phyloP scores from a whole-genome alignment of 2,329 filamentous ascomycete genomes.

The Colletotrichum kahawae region DNA sequence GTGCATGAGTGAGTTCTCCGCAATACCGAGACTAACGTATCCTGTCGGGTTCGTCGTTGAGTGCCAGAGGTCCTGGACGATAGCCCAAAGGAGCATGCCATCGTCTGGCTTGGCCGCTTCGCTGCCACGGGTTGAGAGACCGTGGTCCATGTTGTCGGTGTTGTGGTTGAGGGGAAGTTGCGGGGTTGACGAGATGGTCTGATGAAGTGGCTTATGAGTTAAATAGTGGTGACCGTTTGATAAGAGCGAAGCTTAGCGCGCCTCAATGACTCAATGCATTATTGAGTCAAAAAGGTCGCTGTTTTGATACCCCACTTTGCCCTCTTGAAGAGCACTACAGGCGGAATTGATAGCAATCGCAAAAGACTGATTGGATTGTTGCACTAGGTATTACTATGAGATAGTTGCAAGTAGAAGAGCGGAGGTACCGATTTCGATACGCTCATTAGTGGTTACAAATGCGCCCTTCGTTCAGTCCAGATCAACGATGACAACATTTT shows the following conservation, averaged over 20 bases:
- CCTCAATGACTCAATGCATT: not conserved
- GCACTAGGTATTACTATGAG: not conserved
- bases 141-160: not conserved
- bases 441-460: not conserved
- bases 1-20: slow-evolving; percentile 60
- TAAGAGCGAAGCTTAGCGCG: not conserved
- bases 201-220: not conserved
- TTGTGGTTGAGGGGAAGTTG: not conserved
- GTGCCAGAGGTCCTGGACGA: slow-evolving; percentile 50
- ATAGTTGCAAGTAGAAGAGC: not conserved
- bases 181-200: not conserved
- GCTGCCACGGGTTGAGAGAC: slow-evolving; percentile 32
- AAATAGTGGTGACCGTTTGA: not conserved
- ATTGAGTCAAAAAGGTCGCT: not conserved
- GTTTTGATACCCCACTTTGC: not conserved
- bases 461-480: not conserved
- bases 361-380: not conserved
- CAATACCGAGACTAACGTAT: slow-evolving; percentile 55
- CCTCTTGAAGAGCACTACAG: not conserved
- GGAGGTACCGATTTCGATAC: not conserved
- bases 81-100: slow-evolving; percentile 42
- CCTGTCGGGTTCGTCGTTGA: slow-evolving; percentile 44
- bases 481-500: not conserved
- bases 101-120: slow-evolving; percentile 31
- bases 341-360: not conserved